Evolutionary conservation across 2,329 filamentous ascomycete genomes (phyloP), one percentile per base, ranked within the genome.

Genomic region (Penicillium sp.): DNA sequence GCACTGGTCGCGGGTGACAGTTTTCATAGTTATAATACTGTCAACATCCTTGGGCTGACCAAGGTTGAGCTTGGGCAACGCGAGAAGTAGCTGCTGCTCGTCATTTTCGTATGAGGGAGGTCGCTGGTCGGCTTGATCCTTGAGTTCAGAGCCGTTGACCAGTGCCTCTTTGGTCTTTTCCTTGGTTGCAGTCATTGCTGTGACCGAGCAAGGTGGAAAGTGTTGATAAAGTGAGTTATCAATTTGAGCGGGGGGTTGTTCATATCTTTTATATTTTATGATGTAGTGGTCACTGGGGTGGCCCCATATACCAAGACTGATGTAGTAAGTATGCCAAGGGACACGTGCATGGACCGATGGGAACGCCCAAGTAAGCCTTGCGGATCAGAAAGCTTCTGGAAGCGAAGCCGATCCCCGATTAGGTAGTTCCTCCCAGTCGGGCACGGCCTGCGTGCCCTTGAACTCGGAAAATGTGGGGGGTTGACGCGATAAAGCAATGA

Each of bases 1-100:
- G 61, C 88, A 90, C 43, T 85, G 81, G 58, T 87, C 81, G 5
- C 71, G 71, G 1, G 78, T 70, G 52, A 75, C 61, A 1, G 64
- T 65, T n/a, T 22, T 16, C 49, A 47, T 2, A 58, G 61, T 13
- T 51, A 6, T 42, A 35, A 57, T 56, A 16, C 35, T 48, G 21
- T 22, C 44, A 21, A 26, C 8, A 39, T n/a, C 19, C 19, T 22
- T 42, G n/a, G 19, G 6, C 0, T 57, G 33, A 11, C 42, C 31
- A 10, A 75, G 65, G 44, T 68, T 54, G 19, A 74, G 55, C 22
- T 54, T 61, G 11, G 70, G 70, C n/a, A 74, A 57, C 43, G 52
- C 52, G 5, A 60, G 31, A 14, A 21, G n/a, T 3, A 55, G 22
- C 8, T 45, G 13, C 31, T 64, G 52, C 35, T 57, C 54, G 11